A percentile compares a stretch with the other conserved stretches of the same genome.
Evolutionary conservation across 306 rosid species (phyloP).

Genomic region (Medicago arabica): DNA sequence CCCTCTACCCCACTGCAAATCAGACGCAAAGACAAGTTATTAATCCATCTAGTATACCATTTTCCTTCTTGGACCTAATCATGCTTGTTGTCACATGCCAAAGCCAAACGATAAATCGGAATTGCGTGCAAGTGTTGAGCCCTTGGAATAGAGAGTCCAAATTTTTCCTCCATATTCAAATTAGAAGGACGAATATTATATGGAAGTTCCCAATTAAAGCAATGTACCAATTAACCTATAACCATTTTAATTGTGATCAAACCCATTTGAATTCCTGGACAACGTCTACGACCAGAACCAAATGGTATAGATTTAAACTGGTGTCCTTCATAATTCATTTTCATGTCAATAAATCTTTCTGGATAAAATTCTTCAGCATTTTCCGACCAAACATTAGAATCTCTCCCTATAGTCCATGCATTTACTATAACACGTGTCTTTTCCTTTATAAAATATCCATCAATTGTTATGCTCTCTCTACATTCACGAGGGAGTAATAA

Average conservation of each 20-base stretch:
- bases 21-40: no score
- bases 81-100: neutral
- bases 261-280: neutral
- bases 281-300: neutral
- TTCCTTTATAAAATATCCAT: neutral
- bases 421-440: neutral
- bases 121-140: neutral
- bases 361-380: neutral
- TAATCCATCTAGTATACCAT: no score
- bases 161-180: neutral
- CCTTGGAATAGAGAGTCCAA: neutral
- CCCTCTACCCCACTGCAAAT: no score
- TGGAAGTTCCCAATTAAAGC: neutral
- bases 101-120: neutral
- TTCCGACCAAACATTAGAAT: neutral
- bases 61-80: no score
- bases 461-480: neutral
- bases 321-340: neutral
- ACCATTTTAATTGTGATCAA: neutral
- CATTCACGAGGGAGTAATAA: neutral
- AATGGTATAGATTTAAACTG: neutral
- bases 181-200: neutral
- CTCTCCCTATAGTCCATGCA: neutral
- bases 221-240: neutral
- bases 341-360: neutral